A percentile compares a stretch with the other conserved stretches of the same genome.
phyloP scores from a whole-genome alignment of 139 green algal species.

The Edaphochlamys debaryana region DNA sequence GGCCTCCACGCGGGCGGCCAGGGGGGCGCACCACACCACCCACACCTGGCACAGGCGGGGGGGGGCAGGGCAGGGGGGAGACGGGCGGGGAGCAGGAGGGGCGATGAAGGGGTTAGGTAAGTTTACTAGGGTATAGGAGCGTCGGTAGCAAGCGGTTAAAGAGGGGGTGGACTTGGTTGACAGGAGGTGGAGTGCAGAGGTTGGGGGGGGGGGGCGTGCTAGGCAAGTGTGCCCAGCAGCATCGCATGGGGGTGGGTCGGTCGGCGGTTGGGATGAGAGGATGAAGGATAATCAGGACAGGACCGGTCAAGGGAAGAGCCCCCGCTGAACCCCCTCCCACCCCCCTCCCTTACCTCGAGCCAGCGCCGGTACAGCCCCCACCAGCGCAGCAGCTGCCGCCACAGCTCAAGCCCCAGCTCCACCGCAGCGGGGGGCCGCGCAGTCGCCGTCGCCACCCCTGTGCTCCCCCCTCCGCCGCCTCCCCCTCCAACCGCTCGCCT shows the following conservation, averaged over 20 bases:
- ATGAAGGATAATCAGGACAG: too few relatives aligned
- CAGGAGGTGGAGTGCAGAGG: too few relatives aligned
- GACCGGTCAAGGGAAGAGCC: too few relatives aligned
- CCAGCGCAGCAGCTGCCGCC: slow-evolving; percentile 12
- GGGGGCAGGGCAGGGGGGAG: neutral
- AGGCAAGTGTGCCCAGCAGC: too few relatives aligned
- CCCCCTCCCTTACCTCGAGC: slow-evolving; percentile 38
- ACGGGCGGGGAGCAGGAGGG: neutral
- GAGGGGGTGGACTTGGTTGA: too few relatives aligned
- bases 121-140: too few relatives aligned
- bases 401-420: slow-evolving; percentile 15
- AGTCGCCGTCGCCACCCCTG: neutral
- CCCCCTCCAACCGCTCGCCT: neutral
- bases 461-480: too few relatives aligned
- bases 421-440: neutral
- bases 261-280: too few relatives aligned
- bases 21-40: slow-evolving; percentile 3
- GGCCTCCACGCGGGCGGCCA: slow-evolving; percentile 33
- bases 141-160: too few relatives aligned
- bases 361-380: slow-evolving; percentile 35
- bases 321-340: too few relatives aligned
- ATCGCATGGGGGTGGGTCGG: too few relatives aligned
- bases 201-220: too few relatives aligned
- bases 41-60: neutral
- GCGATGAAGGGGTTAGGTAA: neutral